phyloP scores from a whole-genome alignment of 1,284 basidiomycete species.

The Sanghuangporus weigelae region DNA sequence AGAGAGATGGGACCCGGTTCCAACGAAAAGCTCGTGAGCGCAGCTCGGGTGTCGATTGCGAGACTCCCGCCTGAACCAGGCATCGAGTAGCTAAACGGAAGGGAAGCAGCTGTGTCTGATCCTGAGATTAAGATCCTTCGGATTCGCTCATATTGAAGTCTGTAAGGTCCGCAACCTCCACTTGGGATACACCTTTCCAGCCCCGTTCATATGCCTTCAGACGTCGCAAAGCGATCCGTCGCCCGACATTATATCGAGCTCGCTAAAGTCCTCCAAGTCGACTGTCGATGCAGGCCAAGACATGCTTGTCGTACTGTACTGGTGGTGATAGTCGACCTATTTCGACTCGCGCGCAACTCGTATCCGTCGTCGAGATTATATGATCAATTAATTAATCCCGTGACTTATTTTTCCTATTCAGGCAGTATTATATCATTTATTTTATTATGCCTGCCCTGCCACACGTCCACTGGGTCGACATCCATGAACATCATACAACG shows the following conservation, averaged over 20 bases:
- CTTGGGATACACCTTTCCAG: no score
- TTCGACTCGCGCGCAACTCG: no score
- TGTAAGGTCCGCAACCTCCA: no score
- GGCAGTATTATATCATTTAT: no score
- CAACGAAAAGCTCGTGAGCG: conserved; percentile 4
- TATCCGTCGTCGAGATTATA: no score
- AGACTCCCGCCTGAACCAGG: background rate
- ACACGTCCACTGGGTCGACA: no score
- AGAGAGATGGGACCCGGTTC: background rate
- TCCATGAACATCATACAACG: no score
- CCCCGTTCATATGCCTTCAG: background rate
- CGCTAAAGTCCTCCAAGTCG: conserved; percentile 9
- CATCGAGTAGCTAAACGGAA: conserved; percentile 1
- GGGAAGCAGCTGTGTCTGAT: background rate
- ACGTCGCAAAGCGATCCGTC: background rate
- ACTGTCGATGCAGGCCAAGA: conserved; percentile 1
- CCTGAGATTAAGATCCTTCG: background rate
- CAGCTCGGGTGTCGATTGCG: conserved; percentile 7
- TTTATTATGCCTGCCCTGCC: no score
- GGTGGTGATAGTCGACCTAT: no score
- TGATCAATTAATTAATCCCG: no score
- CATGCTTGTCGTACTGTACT: conserved; percentile 4
- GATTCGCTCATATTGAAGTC: conserved; percentile 12
- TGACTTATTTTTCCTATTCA: no score
- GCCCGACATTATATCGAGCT: conserved; percentile 2